Conservation (phyloP, 2,329 filamentous ascomycete genomes). For the Nannizzia gypsea region DNA sequence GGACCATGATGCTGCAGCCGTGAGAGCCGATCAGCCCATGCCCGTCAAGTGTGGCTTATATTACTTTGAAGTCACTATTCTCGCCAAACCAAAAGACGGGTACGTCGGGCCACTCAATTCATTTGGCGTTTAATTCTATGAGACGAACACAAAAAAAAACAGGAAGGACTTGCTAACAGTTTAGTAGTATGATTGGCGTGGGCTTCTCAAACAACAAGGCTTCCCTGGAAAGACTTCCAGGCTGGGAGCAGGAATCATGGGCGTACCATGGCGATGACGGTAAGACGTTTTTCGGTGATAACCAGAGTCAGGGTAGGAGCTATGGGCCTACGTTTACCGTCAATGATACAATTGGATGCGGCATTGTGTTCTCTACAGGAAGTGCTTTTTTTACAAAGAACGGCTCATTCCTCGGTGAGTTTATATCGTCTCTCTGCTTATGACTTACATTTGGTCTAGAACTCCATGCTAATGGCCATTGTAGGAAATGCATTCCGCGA, state of each 20-base stretch:
- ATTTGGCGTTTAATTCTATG: background rate
- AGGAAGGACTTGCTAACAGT: constrained; percentile 7
- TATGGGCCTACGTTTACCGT: constrained; percentile 51
- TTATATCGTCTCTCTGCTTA: background rate
- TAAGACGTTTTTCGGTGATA: constrained; percentile 48
- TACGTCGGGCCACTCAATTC: constrained; percentile 27
- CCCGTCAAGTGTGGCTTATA: constrained; percentile 84
- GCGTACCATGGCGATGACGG: constrained; percentile 58
- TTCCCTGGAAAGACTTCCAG: constrained; percentile 48
- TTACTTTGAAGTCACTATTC: constrained; percentile 69
- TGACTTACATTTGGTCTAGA: background rate
- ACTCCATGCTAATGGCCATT: background rate
- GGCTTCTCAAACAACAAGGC: constrained; percentile 51
- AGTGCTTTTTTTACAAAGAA: constrained; percentile 56
- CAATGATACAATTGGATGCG: constrained; percentile 52
- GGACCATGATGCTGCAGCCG: constrained; percentile 65
- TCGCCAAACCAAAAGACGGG: constrained; percentile 57
- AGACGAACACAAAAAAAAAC: background rate
- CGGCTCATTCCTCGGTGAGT: constrained; percentile 45
- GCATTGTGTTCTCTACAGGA: constrained; percentile 51
- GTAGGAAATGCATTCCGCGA: constrained; percentile 47
- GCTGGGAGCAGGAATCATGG: constrained; percentile 55
- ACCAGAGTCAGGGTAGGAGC: constrained; percentile 41
- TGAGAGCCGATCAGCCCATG: constrained; percentile 77
- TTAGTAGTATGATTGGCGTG: constrained; percentile 37